A percentile compares a stretch with the other conserved stretches of the same genome.
phyloP scores from a whole-genome alignment of 2,329 filamentous ascomycete species.

The Didymella sp. region DNA sequence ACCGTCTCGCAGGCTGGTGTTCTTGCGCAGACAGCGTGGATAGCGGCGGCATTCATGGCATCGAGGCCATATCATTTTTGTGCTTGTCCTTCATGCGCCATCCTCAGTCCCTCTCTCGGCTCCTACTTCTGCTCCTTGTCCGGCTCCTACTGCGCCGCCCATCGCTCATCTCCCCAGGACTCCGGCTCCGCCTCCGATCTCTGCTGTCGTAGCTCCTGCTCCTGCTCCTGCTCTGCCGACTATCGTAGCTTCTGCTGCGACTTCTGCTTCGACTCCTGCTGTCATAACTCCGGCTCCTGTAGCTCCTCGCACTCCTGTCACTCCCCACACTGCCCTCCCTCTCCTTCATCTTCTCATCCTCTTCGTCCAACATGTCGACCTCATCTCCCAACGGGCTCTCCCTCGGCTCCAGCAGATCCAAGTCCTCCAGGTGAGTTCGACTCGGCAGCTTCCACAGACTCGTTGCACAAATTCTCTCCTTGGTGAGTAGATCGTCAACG shows the following conservation, averaged over 20 bases:
- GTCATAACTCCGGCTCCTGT: slow-evolving; percentile 2
- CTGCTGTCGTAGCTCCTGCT: slow-evolving; percentile 13
- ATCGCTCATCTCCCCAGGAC: slow-evolving; percentile 7
- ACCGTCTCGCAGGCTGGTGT: too few relatives aligned
- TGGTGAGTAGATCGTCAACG: slow-evolving; percentile 86
- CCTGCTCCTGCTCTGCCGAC: slow-evolving; percentile 6
- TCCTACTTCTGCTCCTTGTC: neutral
- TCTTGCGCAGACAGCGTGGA: too few relatives aligned
- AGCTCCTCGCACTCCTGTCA: slow-evolving; percentile 23
- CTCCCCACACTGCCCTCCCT: slow-evolving; percentile 17
- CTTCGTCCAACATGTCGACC: slow-evolving; percentile 64
- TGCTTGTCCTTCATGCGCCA: too few relatives aligned
- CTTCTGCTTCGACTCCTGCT: slow-evolving; percentile 18
- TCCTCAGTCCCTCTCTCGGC: neutral
- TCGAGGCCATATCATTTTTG: too few relatives aligned
- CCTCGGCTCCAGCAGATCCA: slow-evolving; percentile 85
- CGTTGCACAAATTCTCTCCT: slow-evolving; percentile 89
- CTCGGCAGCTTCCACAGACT: slow-evolving; percentile 90
- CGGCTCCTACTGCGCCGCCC: neutral
- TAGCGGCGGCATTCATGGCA: too few relatives aligned
- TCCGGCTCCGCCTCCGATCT: slow-evolving; percentile 10
- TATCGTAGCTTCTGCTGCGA: slow-evolving; percentile 20
- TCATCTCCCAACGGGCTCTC: slow-evolving; percentile 81
- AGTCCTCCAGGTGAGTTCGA: slow-evolving; percentile 82
- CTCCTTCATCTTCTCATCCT: slow-evolving; percentile 20